phyloP scores from a whole-genome alignment of 2,329 filamentous ascomycete species.

The Penicillium sp. region DNA sequence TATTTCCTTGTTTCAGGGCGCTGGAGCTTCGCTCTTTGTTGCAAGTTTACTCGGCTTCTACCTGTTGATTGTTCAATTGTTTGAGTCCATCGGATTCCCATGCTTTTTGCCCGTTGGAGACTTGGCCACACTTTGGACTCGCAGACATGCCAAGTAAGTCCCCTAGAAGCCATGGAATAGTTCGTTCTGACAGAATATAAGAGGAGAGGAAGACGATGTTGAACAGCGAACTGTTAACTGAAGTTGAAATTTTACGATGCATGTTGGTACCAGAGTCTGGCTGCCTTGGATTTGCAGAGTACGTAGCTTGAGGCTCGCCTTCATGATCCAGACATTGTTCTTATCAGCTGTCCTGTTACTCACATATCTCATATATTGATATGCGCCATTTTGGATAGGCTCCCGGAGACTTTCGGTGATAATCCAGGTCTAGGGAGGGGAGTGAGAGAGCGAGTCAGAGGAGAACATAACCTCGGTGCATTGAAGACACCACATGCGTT shows the following conservation, averaged over 20 bases:
- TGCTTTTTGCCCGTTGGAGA: conserved; percentile 48
- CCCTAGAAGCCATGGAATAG: background rate
- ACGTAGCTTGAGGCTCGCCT: too few species aligned
- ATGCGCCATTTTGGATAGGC: too few species aligned
- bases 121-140: conserved; percentile 16
- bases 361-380: too few species aligned
- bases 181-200: background rate
- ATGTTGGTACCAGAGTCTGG: background rate
- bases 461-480: too few species aligned
- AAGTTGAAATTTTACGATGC: too few species aligned
- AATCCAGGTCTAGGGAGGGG: too few species aligned
- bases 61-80: conserved; percentile 54
- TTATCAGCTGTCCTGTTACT: too few species aligned
- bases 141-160: conserved; percentile 4
- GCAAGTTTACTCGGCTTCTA: conserved; percentile 52
- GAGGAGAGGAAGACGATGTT: background rate
- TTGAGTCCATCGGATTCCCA: conserved; percentile 54
- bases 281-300: background rate
- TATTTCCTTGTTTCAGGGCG: conserved; percentile 28
- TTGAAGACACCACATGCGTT: too few species aligned
- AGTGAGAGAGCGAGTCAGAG: too few species aligned
- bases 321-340: too few species aligned
- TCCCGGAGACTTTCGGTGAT: too few species aligned
- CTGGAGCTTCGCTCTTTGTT: conserved; percentile 51
- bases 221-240: background rate